phyloP scores from a whole-genome alignment of 2,329 filamentous ascomycete species.

The Xenoacremonium recifei region DNA sequence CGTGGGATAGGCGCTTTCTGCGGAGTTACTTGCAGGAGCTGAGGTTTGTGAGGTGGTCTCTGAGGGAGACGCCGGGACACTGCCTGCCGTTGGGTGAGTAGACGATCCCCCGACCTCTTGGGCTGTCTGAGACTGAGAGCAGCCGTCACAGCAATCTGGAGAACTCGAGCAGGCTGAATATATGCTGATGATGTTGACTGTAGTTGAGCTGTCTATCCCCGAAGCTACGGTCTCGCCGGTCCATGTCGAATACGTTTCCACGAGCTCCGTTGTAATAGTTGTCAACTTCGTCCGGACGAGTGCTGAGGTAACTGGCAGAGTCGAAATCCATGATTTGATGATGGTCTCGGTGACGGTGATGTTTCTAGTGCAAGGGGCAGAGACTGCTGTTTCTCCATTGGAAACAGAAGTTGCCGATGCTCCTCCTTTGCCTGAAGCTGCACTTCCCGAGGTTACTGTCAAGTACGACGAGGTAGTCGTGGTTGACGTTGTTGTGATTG shows the following conservation, averaged over 20 bases:
- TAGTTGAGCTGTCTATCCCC: slow-evolving; percentile 20
- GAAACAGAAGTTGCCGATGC: too few relatives aligned
- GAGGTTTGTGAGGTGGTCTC: too few relatives aligned
- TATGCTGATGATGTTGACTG: slow-evolving; percentile 16
- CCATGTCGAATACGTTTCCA: slow-evolving; percentile 26
- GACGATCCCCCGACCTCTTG: too few relatives aligned
- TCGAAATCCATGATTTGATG: slow-evolving; percentile 22
- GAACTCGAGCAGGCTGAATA: slow-evolving; percentile 12
- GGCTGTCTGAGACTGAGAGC: too few relatives aligned
- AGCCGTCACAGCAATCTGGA: slow-evolving; percentile 12
- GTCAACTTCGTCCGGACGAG: slow-evolving; percentile 18
- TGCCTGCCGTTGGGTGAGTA: too few relatives aligned
- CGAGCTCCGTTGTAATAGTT: slow-evolving; percentile 20
- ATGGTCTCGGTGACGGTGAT: slow-evolving; percentile 20
- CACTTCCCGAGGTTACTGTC: too few relatives aligned
- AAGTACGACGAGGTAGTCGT: too few relatives aligned
- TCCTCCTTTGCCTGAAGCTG: too few relatives aligned
- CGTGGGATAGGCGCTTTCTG: not conserved
- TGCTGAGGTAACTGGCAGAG: slow-evolving; percentile 12
- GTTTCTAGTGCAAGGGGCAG: slow-evolving; percentile 21
- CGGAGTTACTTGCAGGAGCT: too few relatives aligned
- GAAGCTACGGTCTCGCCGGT: slow-evolving; percentile 19
- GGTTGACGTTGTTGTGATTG: too few relatives aligned
- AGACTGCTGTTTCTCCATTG: too few relatives aligned
- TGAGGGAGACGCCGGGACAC: too few relatives aligned